These are phyloP conservation scores for Drosera spatulata DNA, from an alignment of 179 eudicot genomes.

Conservation along the genomic window DNA sequence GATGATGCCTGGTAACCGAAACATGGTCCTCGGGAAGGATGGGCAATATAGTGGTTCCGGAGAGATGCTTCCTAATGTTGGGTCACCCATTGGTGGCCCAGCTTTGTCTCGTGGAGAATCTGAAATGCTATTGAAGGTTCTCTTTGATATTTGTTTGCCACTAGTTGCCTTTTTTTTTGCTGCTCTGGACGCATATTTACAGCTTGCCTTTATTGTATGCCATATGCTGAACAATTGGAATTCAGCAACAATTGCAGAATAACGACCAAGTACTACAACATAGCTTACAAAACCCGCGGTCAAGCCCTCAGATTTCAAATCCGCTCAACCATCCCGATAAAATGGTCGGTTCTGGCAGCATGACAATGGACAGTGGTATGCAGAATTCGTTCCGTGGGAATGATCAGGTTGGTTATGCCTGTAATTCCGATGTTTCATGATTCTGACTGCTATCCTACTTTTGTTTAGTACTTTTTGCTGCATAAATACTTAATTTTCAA, in stretches of 20 bases:
- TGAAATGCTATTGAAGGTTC: constrained; percentile 28
- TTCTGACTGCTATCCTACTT: no score
- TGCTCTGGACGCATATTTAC: no score
- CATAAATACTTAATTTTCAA: no score
- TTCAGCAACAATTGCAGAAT: constrained; percentile 40
- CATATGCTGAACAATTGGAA: constrained; percentile 2
- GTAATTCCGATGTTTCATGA: neutral
- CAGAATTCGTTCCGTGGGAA: constrained; percentile 88
- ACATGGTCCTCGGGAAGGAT: constrained; percentile 33
- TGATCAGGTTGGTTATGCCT: constrained; percentile 58
- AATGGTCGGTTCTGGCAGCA: constrained; percentile 52
- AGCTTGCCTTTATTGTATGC: neutral
- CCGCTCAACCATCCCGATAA: constrained; percentile 34
- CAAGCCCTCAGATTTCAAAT: constrained; percentile 53
- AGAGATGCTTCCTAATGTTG: constrained; percentile 29
- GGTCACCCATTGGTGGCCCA: constrained; percentile 28
- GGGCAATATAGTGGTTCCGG: constrained; percentile 28
- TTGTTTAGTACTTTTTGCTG: no score
- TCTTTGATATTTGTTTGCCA: no score
- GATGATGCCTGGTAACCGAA: constrained; percentile 21
- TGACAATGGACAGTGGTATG: constrained; percentile 76
- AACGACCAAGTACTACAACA: constrained; percentile 50
- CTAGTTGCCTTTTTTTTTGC: neutral
- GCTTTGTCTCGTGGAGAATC: constrained; percentile 24
- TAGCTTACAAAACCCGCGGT: constrained; percentile 50